Evolutionary conservation across 2,329 filamentous ascomycete genomes (phyloP), one percentile per base, ranked within the genome.

Genomic region (Cadophora malorum): DNA sequence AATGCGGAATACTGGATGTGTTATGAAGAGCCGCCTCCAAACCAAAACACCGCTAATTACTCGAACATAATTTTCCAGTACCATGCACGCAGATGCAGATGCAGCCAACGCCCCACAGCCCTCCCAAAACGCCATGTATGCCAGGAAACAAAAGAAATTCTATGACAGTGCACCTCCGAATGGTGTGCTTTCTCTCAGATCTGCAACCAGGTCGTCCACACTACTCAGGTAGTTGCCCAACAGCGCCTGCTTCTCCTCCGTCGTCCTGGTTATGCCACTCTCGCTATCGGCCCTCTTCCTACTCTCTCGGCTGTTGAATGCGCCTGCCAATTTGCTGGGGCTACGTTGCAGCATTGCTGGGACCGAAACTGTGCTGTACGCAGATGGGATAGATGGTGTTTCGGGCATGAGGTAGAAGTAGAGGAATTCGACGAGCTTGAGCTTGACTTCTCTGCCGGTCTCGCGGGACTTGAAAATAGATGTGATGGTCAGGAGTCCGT

Each of bases 371-470:
- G 79, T 80, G 62, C 79, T 78, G 23, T 79, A 81, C 69, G 84
- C 82, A 70, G 81, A 80, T 5, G 86, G 85, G 70, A 86, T 85
- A 23, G 85, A 82, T 55, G 85, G 89, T 0, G 87, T 88, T 81
- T 99, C 96, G 62, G 95, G 94, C 91, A 98, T 97, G 74, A 99
- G 90, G 80, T 98, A 99, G 80, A 98, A 98, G 83, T 98, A 98
- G 63, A 99, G 83, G 78, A 98, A 98, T 80, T 98, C 96, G 74
- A 97, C 90, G n/a, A 97, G 88, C 79, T 97, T 96, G 77, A 97
- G 87, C 82, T 97, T 97, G 72, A 98, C 94, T 75, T 95, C 92
- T 70, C 93, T 89, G 28, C 89, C 89, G 3, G 95, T 97, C 72
- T 90, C 88, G 69, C 93, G 90, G 71, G 91, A 92, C 80, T 96